Conservation (phyloP, 306 rosid species). For the Cicer bijugum region DNA sequence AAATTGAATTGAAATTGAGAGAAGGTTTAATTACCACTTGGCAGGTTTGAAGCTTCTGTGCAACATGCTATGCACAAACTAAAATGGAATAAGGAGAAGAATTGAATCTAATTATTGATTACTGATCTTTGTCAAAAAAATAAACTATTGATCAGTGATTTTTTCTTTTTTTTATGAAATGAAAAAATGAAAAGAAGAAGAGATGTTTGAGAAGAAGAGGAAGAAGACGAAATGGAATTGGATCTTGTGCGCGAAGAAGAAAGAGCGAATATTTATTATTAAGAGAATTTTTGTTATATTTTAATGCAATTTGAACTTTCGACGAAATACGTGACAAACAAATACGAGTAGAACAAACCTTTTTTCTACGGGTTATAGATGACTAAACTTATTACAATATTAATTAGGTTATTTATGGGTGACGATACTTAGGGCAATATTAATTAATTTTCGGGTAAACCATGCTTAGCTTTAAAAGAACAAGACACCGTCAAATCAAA, state of each 20-base stretch:
- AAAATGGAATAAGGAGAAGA: background rate
- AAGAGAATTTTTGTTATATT: background rate
- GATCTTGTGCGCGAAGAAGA: constrained; percentile 47
- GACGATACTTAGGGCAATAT: too few relatives aligned
- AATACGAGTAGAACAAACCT: constrained; percentile 19
- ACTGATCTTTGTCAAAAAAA: background rate
- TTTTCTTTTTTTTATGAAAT: background rate
- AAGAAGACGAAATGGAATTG: background rate
- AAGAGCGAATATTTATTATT: constrained; percentile 20
- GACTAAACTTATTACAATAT: background rate
- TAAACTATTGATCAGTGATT: constrained; percentile 2
- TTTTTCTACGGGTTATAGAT: background rate
- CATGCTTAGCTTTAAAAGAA: too few relatives aligned
- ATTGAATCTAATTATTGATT: background rate
- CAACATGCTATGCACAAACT: constrained; percentile 42
- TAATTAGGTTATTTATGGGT: background rate
- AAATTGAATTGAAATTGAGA: background rate
- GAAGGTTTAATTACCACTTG: constrained; percentile 48
- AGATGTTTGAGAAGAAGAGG: background rate
- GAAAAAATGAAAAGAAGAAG: background rate
- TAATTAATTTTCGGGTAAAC: too few relatives aligned
- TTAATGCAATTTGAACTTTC: constrained; percentile 38
- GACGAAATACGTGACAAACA: constrained; percentile 40
- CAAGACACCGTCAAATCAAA: too few relatives aligned
- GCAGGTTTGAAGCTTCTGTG: constrained; percentile 59